phyloP scores from a whole-genome alignment of 208 protist species.

The Leishmania amazonensis region DNA sequence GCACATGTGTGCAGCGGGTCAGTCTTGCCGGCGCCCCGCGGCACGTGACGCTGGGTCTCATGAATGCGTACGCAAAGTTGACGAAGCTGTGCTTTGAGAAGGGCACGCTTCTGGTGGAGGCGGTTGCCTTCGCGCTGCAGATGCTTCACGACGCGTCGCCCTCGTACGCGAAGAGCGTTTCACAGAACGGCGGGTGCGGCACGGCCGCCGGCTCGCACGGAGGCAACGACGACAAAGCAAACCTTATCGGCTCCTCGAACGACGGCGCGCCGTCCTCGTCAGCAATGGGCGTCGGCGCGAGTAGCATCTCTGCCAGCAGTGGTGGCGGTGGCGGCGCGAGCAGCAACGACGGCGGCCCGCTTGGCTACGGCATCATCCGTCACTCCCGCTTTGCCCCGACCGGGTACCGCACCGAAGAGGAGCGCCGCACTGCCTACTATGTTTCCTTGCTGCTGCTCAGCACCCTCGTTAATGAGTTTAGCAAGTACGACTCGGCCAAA shows the following conservation, averaged over 20 bases:
- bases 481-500: constrained; percentile 71
- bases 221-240: not conserved
- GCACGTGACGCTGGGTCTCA: constrained; percentile 58
- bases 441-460: constrained; percentile 62
- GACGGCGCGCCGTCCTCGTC: not conserved
- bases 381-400: constrained; percentile 18
- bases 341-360: not conserved
- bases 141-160: constrained; percentile 40
- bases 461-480: constrained; percentile 65
- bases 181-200: constrained; percentile 29
- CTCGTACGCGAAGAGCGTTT: constrained; percentile 19
- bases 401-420: constrained; percentile 15
- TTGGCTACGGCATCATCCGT: constrained; percentile 24
- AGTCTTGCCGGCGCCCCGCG: constrained; percentile 59
- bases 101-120: constrained; percentile 52
- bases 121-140: constrained; percentile 54
- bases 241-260: not conserved
- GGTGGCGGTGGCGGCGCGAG: not conserved
- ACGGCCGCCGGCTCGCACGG: constrained; percentile 1
- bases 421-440: constrained; percentile 26
- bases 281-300: not conserved
- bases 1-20: constrained; percentile 63
- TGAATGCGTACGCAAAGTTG: constrained; percentile 61
- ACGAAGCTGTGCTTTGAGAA: constrained; percentile 76
- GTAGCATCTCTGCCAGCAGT: not conserved